A percentile compares a stretch with the other conserved stretches of the same genome.
These are phyloP conservation scores for Didymella sp. DNA, from an alignment of 2,329 filamentous ascomycete genomes.

Conservation along the genomic window DNA sequence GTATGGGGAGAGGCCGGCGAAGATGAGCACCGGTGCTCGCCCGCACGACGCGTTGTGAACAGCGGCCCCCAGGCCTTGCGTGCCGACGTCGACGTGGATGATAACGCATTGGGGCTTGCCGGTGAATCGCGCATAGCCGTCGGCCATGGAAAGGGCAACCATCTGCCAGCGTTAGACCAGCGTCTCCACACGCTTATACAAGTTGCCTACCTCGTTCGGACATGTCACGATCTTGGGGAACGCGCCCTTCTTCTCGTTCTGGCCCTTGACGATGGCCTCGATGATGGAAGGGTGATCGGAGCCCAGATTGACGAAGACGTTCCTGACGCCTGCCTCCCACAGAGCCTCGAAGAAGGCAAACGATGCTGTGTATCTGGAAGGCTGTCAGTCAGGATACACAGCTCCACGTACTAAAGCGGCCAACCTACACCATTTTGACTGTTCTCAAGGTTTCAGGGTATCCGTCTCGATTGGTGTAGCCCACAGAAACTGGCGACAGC, in stretches of 20 bases:
- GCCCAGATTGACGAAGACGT: slow-evolving; percentile 71
- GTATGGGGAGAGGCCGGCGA: slow-evolving; percentile 78
- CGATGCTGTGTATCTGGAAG: slow-evolving; percentile 71
- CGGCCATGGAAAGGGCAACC: slow-evolving; percentile 85
- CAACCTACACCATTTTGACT: slow-evolving; percentile 36
- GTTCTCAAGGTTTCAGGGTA: neutral
- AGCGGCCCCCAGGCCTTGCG: slow-evolving; percentile 77
- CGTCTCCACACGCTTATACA: neutral
- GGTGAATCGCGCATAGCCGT: slow-evolving; percentile 75
- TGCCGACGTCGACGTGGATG: slow-evolving; percentile 82
- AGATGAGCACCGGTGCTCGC: slow-evolving; percentile 76
- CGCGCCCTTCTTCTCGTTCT: slow-evolving; percentile 67
- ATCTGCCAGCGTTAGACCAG: slow-evolving; percentile 60
- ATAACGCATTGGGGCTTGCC: slow-evolving; percentile 78
- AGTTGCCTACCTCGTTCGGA: slow-evolving; percentile 71
- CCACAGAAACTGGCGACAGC: neutral
- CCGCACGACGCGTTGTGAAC: slow-evolving; percentile 81
- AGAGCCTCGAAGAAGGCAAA: slow-evolving; percentile 84
- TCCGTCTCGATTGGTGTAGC: neutral
- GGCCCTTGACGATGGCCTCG: slow-evolving; percentile 79
- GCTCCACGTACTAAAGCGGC: too few species aligned
- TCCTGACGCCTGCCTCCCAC: slow-evolving; percentile 63
- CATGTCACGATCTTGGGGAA: slow-evolving; percentile 81
- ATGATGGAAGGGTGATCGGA: slow-evolving; percentile 78
- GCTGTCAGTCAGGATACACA: neutral